phyloP scores from a whole-genome alignment of 306 rosid species.

The Crotalaria pallida region DNA sequence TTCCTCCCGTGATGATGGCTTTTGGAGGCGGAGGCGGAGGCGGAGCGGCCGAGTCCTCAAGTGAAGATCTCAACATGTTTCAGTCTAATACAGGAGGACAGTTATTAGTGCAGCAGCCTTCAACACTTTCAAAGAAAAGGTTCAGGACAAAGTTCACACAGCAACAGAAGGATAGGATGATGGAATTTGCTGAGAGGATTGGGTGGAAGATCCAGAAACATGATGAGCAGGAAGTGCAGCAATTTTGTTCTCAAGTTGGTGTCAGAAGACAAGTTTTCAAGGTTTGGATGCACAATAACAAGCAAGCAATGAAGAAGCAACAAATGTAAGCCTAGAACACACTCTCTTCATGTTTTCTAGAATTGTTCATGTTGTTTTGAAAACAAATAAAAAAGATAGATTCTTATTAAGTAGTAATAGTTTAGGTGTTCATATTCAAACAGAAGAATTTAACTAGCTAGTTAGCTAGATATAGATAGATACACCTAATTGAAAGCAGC shows the following conservation, averaged over 20 bases:
- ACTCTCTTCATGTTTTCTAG: not conserved
- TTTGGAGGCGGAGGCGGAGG: constrained; percentile 62
- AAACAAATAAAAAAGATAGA: not conserved
- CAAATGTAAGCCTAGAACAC: constrained; percentile 40
- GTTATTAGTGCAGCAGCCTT: constrained; percentile 8
- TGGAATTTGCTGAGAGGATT: constrained; percentile 76
- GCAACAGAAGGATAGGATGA: constrained; percentile 78
- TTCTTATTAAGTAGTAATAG: not conserved
- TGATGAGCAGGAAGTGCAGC: constrained; percentile 75
- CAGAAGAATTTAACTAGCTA: not conserved
- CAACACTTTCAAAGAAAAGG: constrained; percentile 68
- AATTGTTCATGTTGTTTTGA: constrained; percentile 6
- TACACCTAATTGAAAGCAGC: constrained; percentile 1
- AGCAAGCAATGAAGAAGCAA: constrained; percentile 72
- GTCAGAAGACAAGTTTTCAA: constrained; percentile 74
- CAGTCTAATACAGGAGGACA: constrained; percentile 33
- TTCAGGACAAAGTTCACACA: constrained; percentile 70
- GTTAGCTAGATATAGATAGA: no score
- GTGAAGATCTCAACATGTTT: constrained; percentile 68
- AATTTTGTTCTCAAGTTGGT: constrained; percentile 70
- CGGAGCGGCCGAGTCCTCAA: constrained; percentile 62
- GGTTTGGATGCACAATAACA: constrained; percentile 99
- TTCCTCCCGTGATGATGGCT: constrained; percentile 67
- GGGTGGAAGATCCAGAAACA: constrained; percentile 94
- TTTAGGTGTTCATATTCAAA: constrained; percentile 24